Evolutionary conservation across 176 grass and related monocot genomes (phyloP).

Genomic region (Oryza nivara): DNA sequence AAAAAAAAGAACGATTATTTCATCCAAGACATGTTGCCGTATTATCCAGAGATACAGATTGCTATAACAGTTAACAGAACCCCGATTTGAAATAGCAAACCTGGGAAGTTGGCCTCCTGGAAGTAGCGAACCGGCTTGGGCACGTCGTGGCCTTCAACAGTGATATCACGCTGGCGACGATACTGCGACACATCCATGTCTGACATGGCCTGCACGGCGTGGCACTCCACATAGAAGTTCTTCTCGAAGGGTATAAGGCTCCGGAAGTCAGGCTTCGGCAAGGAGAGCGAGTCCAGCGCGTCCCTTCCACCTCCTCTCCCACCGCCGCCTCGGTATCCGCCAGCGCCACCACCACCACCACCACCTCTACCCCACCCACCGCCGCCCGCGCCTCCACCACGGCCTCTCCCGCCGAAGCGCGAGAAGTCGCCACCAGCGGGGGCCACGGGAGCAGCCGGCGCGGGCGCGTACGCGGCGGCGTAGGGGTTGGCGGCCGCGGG

Average conservation of each 20-base stretch:
- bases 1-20: not conserved
- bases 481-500: constrained; percentile 44
- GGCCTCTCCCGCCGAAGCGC: constrained; percentile 41
- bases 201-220: constrained; percentile 83
- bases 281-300: constrained; percentile 58
- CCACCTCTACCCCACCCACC: constrained; percentile 34
- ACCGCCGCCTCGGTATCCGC: constrained; percentile 47
- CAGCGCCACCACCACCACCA: constrained; percentile 14
- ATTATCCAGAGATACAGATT: not conserved
- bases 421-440: constrained; percentile 39
- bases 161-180: constrained; percentile 67
- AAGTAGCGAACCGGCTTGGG: constrained; percentile 88
- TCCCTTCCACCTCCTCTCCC: constrained; percentile 65
- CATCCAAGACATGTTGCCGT: not conserved
- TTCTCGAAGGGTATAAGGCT: constrained; percentile 90
- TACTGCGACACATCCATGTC: constrained; percentile 69
- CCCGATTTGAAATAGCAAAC: constrained; percentile 26
- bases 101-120: constrained; percentile 90
- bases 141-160: constrained; percentile 72
- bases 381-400: constrained; percentile 29
- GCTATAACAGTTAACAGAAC: not conserved
- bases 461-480: constrained; percentile 24
- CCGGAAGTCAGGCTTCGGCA: constrained; percentile 81
- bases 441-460: constrained; percentile 18
- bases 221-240: constrained; percentile 87